Percentiles rank a stretch among this genome's conserved stretches.
phyloP scores from a whole-genome alignment of 2,329 filamentous ascomycete genomes.

The Cryphonectria carpinicola region DNA sequence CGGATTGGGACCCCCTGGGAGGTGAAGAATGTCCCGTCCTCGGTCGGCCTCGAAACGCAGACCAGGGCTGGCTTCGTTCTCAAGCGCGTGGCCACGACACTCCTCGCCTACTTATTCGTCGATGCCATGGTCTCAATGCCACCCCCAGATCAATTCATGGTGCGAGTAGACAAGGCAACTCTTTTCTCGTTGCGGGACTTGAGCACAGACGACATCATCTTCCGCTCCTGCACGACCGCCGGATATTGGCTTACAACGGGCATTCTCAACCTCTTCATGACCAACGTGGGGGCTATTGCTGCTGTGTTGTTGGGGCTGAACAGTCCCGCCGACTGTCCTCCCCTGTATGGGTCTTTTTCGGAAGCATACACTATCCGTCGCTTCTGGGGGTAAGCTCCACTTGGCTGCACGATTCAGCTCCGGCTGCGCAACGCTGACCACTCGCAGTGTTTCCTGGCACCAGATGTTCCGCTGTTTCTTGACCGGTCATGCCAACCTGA shows the following conservation, averaged over 20 bases:
- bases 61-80: too few species aligned
- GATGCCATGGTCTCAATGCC: neutral
- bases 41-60: too few species aligned
- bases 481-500: conserved; percentile 13
- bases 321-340: conserved; percentile 11
- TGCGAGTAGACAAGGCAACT: conserved; percentile 13
- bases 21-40: too few species aligned
- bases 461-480: conserved; percentile 20
- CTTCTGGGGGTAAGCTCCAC: conserved; percentile 20
- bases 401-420: neutral
- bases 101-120: too few species aligned
- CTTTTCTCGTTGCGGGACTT: conserved; percentile 10
- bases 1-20: too few species aligned
- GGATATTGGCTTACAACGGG: conserved; percentile 16
- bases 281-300: conserved; percentile 10
- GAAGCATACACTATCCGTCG: conserved; percentile 17
- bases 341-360: conserved; percentile 6
- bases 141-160: conserved; percentile 6
- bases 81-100: too few species aligned
- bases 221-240: conserved; percentile 1
- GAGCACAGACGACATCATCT: neutral
- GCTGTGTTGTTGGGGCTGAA: neutral
- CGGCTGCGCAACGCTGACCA: neutral
- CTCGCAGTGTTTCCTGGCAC: conserved; percentile 12
- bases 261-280: conserved; percentile 18